Conservation (phyloP, 257 asterid genomes). For the Scutellaria baicalensis region DNA sequence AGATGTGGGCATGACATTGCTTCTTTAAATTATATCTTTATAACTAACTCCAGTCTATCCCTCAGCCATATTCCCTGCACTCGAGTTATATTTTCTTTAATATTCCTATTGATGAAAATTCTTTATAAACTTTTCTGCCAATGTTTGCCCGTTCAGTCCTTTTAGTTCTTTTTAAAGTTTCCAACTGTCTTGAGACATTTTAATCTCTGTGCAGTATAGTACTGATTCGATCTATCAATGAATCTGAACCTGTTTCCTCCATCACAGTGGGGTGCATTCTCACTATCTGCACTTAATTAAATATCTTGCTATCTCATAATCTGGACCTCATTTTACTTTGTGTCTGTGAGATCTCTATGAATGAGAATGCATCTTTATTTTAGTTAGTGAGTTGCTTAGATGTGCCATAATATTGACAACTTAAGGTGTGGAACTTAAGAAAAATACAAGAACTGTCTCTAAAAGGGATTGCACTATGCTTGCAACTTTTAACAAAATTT, state of each 20-base stretch:
- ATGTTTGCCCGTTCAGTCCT: background rate
- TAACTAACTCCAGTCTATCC: background rate
- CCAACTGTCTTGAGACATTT: background rate
- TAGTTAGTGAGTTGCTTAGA: background rate
- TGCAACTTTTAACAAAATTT: background rate
- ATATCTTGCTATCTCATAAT: background rate
- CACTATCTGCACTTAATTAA: background rate
- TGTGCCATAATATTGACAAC: background rate
- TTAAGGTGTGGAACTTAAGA: background rate
- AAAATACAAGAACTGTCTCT: background rate
- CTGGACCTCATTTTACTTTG: background rate
- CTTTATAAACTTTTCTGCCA: background rate
- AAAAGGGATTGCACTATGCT: background rate
- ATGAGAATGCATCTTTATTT: background rate
- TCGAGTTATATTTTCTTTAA: background rate
- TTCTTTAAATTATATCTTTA: background rate
- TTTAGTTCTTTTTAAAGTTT: background rate
- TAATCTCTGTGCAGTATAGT: background rate
- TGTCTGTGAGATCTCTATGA: background rate
- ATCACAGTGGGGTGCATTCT: background rate
- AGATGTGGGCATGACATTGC: background rate
- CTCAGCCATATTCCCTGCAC: background rate
- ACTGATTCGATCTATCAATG: background rate
- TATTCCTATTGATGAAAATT: background rate
- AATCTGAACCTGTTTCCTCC: background rate